phyloP scores from a whole-genome alignment of 2,329 filamentous ascomycete genomes.

The Magnaporthiopsis incrustans region DNA sequence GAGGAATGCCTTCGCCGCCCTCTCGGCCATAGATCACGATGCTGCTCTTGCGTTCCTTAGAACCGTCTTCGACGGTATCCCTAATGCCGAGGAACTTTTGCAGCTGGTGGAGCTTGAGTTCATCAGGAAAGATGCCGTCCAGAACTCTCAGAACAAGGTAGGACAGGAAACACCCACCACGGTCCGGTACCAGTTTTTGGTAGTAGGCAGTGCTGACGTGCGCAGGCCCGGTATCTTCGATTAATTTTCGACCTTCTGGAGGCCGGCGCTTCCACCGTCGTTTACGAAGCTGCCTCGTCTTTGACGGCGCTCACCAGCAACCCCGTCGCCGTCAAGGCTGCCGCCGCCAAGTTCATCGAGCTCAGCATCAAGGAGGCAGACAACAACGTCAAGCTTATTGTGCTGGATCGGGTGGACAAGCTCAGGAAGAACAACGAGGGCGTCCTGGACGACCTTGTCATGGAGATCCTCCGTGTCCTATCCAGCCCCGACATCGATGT shows the following conservation, averaged over 20 bases:
- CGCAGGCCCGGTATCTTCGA: slow-evolving; percentile 76
- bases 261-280: slow-evolving; percentile 84
- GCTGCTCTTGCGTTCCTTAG: slow-evolving; percentile 84
- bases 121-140: slow-evolving; percentile 92
- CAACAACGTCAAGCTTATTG: slow-evolving; percentile 98
- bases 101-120: slow-evolving; percentile 95
- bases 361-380: slow-evolving; percentile 95
- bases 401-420: slow-evolving; percentile 80
- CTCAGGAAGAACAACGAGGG: slow-evolving; percentile 67
- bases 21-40: slow-evolving; percentile 86
- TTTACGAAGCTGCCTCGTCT: slow-evolving; percentile 95
- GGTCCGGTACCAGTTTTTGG: neutral
- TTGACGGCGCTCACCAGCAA: slow-evolving; percentile 91
- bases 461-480: slow-evolving; percentile 93
- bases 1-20: slow-evolving; percentile 90
- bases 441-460: slow-evolving; percentile 84
- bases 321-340: slow-evolving; percentile 94
- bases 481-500: slow-evolving; percentile 96
- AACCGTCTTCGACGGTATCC: slow-evolving; percentile 83
- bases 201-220: slow-evolving; percentile 18
- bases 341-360: slow-evolving; percentile 92
- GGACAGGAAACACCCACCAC: slow-evolving; percentile 14
- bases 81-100: slow-evolving; percentile 87
- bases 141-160: slow-evolving; percentile 91
- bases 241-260: slow-evolving; percentile 96